Percentiles rank a stretch among this genome's conserved stretches.
These are phyloP conservation scores for Synura sp. DNA, from an alignment of 352 stramenopile genomes.

Conservation along the genomic window DNA sequence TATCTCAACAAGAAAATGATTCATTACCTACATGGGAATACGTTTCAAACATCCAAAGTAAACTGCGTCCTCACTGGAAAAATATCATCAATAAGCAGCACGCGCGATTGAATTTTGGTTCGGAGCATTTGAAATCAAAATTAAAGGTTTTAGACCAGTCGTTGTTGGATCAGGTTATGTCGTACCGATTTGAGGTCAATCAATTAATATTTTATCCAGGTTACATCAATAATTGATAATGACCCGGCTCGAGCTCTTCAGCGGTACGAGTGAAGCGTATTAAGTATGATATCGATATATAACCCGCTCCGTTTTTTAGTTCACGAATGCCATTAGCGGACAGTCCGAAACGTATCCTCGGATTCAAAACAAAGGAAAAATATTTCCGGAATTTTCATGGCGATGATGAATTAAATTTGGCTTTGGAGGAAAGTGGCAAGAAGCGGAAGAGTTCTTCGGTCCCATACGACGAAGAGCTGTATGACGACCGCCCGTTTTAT, in stretches of 20 bases:
- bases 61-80: neutral
- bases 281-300: neutral
- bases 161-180: neutral
- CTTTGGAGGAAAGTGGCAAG: neutral
- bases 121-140: neutral
- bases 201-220: too few relatives aligned
- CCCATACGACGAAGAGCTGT: neutral
- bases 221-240: neutral
- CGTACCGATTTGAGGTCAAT: too few relatives aligned
- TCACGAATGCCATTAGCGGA: too few relatives aligned
- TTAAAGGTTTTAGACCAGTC: conserved; percentile 19
- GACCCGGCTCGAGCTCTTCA: neutral
- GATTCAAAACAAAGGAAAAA: too few relatives aligned
- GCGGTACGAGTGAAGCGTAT: neutral
- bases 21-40: neutral
- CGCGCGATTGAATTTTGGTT: neutral
- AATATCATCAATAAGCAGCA: neutral
- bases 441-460: neutral
- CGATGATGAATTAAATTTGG: neutral
- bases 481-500: conserved; percentile 22
- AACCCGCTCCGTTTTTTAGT: neutral
- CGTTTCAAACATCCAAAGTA: neutral
- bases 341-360: too few relatives aligned
- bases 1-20: neutral
- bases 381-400: neutral